Evolutionary conservation across 164 flowering plant genomes (phyloP).

Genomic region (Tetrastigma voinierianum): DNA sequence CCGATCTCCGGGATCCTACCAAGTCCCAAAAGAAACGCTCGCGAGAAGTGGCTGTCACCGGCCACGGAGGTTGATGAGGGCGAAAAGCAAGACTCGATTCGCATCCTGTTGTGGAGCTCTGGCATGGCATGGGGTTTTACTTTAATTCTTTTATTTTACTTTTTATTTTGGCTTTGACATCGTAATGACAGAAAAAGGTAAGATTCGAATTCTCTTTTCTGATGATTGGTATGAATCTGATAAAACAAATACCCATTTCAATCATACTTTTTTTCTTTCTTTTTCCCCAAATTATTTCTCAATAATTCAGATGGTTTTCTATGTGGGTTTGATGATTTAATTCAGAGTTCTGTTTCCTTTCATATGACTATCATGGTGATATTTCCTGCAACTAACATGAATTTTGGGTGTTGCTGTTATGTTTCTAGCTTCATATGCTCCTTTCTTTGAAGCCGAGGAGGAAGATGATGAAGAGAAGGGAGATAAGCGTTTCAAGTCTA

Average conservation of each 20-base stretch:
- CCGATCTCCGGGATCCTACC: background rate
- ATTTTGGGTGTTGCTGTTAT: constrained; percentile 20
- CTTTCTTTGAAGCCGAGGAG: constrained; percentile 40
- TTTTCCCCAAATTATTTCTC: no score
- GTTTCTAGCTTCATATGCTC: constrained; percentile 47
- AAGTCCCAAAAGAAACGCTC: background rate
- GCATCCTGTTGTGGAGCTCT: constrained; percentile 7
- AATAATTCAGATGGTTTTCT: no score
- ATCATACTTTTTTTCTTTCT: no score
- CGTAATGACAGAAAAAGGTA: no score
- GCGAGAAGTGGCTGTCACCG: no score
- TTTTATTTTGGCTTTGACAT: no score
- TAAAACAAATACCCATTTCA: background rate
- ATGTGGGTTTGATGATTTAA: no score
- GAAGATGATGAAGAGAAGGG: constrained; percentile 16
- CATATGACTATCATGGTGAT: no score
- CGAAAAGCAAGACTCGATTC: background rate
- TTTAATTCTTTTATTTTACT: no score
- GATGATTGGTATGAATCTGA: constrained; percentile 37
- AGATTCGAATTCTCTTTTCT: constrained; percentile 3
- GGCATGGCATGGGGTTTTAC: no score
- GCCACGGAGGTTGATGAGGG: background rate
- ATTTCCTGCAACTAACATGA: no score
- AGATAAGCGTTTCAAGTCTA: background rate
- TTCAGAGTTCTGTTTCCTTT: no score